Evolutionary conservation across 305 asterid genomes (phyloP), one percentile per base, ranked within the genome.

Genomic region (Rubia peregrina): DNA sequence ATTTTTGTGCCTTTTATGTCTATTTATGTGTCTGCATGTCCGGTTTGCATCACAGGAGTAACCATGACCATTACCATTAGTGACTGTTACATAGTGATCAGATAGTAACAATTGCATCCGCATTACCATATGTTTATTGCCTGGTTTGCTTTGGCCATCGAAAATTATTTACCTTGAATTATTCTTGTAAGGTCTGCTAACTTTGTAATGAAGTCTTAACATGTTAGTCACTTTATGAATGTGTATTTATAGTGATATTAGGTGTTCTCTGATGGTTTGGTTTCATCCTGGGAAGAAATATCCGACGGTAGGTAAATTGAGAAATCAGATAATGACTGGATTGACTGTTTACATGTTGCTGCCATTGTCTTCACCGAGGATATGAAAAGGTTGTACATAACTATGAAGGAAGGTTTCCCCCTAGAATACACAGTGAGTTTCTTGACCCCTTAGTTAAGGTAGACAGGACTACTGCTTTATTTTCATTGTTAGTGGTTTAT

Each of bases 321-420:
- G 69, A 71, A 60, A 73, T 72, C 71, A 70, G 62, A 48, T 77
- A 65, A 65, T 74, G 66, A 77, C 71, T 67, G 64, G 60, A 19
- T 43, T 71, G 14, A 66, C 72, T 79, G 51, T 75, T 70, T 57
- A 46, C 90, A 94, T 98, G 96, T 94, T 82, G 94, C 81, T 79
- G 96, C 98, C 55, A 84, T 90, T 82, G 99, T 94, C 68, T 89
- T 94, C 77, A 89, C 99, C 5, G 99, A 91, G 87, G 99, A 94
- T 80, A 85, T 94, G 82, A 94, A 94, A 84, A 88, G 95, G 74
- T 72, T 94, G 83, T 94, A 86, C 66, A 85, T 88, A 75, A 91
- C 96, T 81, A 91, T 94, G 99, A 91, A 89, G 74, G 99, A 94
- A 90, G 99, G 99, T 30, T 94, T 94, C 80, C 99, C 99, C 14